These are phyloP conservation scores for Aspergillus melleus DNA, from an alignment of 2,329 filamentous ascomycete genomes.

Conservation along the genomic window DNA sequence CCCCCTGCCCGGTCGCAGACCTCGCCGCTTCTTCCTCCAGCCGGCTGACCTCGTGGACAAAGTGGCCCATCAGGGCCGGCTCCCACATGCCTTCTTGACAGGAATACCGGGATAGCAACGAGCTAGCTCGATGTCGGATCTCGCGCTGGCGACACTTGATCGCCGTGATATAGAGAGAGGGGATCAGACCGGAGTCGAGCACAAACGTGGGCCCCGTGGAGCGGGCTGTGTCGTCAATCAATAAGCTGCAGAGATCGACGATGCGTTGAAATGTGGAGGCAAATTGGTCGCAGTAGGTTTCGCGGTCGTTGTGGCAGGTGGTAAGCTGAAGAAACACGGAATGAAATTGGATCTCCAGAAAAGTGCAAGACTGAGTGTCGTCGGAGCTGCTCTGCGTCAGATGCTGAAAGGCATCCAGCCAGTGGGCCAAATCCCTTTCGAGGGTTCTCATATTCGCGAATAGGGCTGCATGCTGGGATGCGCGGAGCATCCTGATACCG, in stretches of 20 bases:
- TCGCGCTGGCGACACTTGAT: neutral
- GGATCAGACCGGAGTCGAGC: constrained; percentile 3
- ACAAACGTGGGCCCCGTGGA: neutral
- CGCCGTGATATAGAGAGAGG: constrained; percentile 1
- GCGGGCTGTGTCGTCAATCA: neutral
- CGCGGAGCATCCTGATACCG: neutral
- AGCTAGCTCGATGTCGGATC: neutral
- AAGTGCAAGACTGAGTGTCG: neutral
- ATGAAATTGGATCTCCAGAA: neutral
- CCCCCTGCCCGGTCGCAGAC: too few species aligned
- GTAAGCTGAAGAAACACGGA: neutral
- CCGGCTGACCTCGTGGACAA: neutral
- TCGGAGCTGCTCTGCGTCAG: neutral
- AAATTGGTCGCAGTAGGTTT: constrained; percentile 1
- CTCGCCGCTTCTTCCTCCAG: constrained; percentile 1
- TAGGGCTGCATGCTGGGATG: neutral
- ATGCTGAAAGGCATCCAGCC: neutral
- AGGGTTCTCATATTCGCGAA: neutral
- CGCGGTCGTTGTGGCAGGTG: constrained; percentile 1
- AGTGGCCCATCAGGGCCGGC: constrained; percentile 1
- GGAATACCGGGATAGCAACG: neutral
- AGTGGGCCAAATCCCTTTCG: neutral
- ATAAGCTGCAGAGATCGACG: neutral
- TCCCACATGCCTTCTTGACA: constrained; percentile 11
- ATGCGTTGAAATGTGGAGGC: neutral